phyloP scores from a whole-genome alignment of 805 yeast genomes.

The Wickerhamomyces chaumierensis region DNA sequence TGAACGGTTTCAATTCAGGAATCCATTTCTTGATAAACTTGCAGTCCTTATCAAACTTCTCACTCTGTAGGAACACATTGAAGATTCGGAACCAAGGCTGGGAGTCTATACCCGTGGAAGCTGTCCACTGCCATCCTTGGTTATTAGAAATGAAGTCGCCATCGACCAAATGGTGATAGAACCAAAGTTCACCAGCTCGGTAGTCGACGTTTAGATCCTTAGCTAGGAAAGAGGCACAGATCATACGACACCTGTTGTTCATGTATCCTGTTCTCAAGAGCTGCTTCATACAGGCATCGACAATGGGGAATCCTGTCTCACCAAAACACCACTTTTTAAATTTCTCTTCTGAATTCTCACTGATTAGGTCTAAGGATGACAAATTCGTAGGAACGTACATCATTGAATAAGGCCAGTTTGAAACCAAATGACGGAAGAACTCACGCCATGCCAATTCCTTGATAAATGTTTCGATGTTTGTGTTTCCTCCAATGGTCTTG shows the following conservation, averaged over 20 bases:
- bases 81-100: slow-evolving; percentile 49
- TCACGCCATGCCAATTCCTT: slow-evolving; percentile 52
- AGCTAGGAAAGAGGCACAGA: slow-evolving; percentile 37
- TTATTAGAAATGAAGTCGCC: slow-evolving; percentile 43
- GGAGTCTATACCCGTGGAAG: slow-evolving; percentile 41
- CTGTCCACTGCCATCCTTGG: slow-evolving; percentile 49
- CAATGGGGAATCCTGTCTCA: slow-evolving; percentile 41
- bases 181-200: slow-evolving; percentile 43
- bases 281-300: slow-evolving; percentile 49
- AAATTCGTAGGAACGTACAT: slow-evolving; percentile 40
- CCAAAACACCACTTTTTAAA: slow-evolving; percentile 44
- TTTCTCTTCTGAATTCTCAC: slow-evolving; percentile 30
- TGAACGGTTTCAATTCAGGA: slow-evolving; percentile 28
- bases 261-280: slow-evolving; percentile 39
- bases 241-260: slow-evolving; percentile 44
- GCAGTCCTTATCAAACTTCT: slow-evolving; percentile 36
- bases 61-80: slow-evolving; percentile 39
- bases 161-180: slow-evolving; percentile 36
- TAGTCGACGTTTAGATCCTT: slow-evolving; percentile 42
- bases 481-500: slow-evolving; percentile 19
- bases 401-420: slow-evolving; percentile 37
- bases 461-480: slow-evolving; percentile 31
- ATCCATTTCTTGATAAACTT: slow-evolving; percentile 37
- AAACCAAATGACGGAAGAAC: slow-evolving; percentile 37
- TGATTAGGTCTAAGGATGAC: slow-evolving; percentile 27